Base-by-base conservation (phyloP, 2,329 filamentous ascomycete genomes). In the Curvularia spicifera region DNA sequence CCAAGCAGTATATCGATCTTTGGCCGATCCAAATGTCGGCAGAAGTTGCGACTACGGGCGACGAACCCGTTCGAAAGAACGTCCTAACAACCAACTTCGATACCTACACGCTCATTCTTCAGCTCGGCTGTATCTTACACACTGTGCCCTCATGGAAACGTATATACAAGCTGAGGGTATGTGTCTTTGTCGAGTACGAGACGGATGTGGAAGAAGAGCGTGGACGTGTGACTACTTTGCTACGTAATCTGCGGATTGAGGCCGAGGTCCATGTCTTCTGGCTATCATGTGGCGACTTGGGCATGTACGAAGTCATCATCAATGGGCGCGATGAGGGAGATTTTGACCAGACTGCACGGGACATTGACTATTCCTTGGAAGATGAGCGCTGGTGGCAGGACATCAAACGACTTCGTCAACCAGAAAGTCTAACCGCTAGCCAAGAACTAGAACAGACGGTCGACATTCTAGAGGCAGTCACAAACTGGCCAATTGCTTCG, bases 1-100 rank as follows among this genome's bases (percentile, higher is more conserved):
- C 80, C 4, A 94, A 94, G 71, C 91, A 87, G 69, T 94, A 89
- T 69, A 91, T 96, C 60, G 92, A 96, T 70, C 79, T 96, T 4
- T 96, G 92, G 92, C 92, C 92, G 0, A 95, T 96, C 52, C 93
- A 96, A 65, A 96, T 96, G 91, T 94, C 91, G 5, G 91, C 91
- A 1, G 91, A 94, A 68, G 85, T 95, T 33, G 85, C 87, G 0
- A 82, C 89, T 1, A 87, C 63, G 13, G 69, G 71, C 5, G 72
- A 63, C 84, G 71, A 72, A 35, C 65, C 68, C 3, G 66, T 64
- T 10, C 84, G 83, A 59, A 79, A 83, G 60, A 87, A 86, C 67
- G 82, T 95, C 5, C 76, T 94, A 53, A 96, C 92, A 0, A 95
- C 91, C 0, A 96, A 96, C 65, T 96, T 96, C 73, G 92, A 96